Percentiles rank a stretch among this genome's conserved stretches.
Conservation (phyloP, 257 asterid species). For the Cynanchum wilfordii region DNA sequence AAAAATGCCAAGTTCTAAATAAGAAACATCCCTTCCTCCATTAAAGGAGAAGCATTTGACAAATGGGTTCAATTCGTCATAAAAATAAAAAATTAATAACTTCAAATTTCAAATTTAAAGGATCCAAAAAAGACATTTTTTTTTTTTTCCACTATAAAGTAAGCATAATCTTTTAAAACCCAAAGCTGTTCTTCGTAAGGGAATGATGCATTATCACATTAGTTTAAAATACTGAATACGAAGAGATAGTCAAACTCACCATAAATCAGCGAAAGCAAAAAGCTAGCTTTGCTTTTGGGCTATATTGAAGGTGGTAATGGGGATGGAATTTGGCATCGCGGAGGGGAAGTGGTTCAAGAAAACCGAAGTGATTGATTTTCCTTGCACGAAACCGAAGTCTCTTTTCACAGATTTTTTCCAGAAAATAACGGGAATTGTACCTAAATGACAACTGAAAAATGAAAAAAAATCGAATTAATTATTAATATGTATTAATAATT, state of each 20-base stretch:
- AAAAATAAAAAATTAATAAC: no score
- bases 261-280: neutral
- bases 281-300: neutral
- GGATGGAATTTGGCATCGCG: neutral
- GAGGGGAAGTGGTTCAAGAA: neutral
- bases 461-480: no score
- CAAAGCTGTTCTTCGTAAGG: no score
- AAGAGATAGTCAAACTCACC: neutral
- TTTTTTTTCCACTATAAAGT: neutral
- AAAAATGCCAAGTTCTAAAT: neutral
- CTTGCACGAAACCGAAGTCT: no score
- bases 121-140: neutral
- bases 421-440: no score
- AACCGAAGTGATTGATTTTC: neutral
- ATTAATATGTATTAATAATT: no score
- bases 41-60: neutral
- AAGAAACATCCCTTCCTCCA: neutral
- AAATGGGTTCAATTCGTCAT: constrained; percentile 2
- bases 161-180: neutral
- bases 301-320: neutral
- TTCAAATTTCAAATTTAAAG: neutral
- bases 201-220: no score
- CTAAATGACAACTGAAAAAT: no score
- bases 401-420: no score
- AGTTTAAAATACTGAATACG: neutral